Evolutionary conservation across 2,329 filamentous ascomycete species (phyloP).

Genomic region (Ophiostoma sp.): DNA sequence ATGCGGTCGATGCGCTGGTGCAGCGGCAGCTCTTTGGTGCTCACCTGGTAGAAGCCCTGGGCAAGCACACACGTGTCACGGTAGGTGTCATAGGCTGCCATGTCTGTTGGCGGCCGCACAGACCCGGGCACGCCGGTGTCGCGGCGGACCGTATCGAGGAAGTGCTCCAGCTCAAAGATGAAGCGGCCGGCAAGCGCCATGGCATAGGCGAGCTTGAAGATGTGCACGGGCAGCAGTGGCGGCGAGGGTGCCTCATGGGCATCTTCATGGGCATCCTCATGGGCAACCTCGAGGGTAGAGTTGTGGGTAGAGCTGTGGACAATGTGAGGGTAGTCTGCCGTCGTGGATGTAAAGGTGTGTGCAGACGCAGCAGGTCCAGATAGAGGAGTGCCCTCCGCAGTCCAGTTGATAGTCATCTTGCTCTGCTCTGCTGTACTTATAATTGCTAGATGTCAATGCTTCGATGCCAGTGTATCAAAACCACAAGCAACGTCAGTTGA

Average conservation of each 20-base stretch:
- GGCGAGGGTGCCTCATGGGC: background rate
- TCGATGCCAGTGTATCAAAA: background rate
- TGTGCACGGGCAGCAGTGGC: background rate
- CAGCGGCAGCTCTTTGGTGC: background rate
- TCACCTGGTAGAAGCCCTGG: conserved; percentile 4
- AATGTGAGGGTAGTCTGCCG: background rate
- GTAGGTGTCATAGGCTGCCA: background rate
- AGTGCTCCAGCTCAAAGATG: conserved; percentile 6
- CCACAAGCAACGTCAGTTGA: too few relatives aligned
- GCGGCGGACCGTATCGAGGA: conserved; percentile 7
- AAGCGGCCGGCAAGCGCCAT: conserved; percentile 15
- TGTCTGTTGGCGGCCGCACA: background rate
- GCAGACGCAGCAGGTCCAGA: background rate
- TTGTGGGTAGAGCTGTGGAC: background rate
- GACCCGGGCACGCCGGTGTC: background rate
- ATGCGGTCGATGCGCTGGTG: conserved; percentile 14
- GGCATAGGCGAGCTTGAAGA: conserved; percentile 19
- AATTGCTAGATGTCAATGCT: background rate
- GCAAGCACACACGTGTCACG: background rate
- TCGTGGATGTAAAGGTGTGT: background rate
- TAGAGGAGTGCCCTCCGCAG: background rate
- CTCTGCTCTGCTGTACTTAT: background rate
- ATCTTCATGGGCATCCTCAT: background rate
- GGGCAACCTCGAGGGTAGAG: background rate
- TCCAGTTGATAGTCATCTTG: background rate